Evolutionary conservation across 2,329 filamentous ascomycete genomes (phyloP).

Genomic region (Juglanconis sp.): DNA sequence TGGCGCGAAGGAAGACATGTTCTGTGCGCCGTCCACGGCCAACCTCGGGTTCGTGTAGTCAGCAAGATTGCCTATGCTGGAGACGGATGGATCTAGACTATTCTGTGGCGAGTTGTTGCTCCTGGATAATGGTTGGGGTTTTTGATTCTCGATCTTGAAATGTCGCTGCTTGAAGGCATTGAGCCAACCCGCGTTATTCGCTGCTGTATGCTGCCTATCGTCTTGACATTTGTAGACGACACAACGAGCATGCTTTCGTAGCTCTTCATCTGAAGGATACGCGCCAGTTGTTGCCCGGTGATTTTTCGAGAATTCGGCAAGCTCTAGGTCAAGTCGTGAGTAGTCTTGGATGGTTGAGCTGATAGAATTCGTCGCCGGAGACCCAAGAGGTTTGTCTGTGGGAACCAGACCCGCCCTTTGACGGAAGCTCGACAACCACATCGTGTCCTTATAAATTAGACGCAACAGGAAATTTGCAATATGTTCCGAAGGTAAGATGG

Average conservation of each 20-base stretch:
- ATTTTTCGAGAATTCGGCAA: conserved; percentile 48
- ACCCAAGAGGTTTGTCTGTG: conserved; percentile 42
- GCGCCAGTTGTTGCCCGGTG: conserved; percentile 41
- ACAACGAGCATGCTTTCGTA: conserved; percentile 56
- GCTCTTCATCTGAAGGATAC: conserved; percentile 49
- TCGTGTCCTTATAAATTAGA: conserved; percentile 44
- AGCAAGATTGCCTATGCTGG: not conserved
- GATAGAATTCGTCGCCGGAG: conserved; percentile 52
- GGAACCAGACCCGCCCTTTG: conserved; percentile 55
- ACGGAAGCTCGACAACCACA: conserved; percentile 56
- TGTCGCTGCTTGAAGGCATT: conserved; percentile 50
- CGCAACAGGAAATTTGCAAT: conserved; percentile 56
- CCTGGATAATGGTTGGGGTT: conserved; percentile 21
- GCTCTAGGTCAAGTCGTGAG: conserved; percentile 52
- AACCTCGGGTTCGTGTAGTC: not conserved
- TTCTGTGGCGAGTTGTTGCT: conserved; percentile 17
- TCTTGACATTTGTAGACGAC: conserved; percentile 63
- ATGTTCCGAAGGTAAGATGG: conserved; percentile 44
- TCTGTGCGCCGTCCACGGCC: not conserved
- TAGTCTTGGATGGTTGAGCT: conserved; percentile 60
- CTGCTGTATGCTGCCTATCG: conserved; percentile 61
- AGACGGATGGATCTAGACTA: not conserved
- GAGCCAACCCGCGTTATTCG: conserved; percentile 55
- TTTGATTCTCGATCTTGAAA: conserved; percentile 20
- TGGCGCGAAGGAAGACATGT: not conserved